Conservation (phyloP, 352 stramenopile species). For the Pythium rhizo-oryzae region DNA sequence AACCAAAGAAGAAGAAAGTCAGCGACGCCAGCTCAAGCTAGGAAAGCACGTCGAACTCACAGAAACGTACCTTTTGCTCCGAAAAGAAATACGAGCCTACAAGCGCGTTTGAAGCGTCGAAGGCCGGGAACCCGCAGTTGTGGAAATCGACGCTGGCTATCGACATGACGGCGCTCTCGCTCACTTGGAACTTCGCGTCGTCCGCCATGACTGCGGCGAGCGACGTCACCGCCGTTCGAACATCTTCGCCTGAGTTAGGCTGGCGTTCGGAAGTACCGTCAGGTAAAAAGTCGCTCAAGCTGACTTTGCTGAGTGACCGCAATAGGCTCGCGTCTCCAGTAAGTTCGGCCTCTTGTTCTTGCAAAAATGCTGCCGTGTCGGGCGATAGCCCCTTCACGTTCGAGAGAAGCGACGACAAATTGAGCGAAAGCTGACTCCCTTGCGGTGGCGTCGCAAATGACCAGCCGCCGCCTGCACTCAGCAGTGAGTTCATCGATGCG, state of each 20-base stretch:
- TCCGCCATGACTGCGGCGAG: conserved; percentile 39
- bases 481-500: conserved; percentile 28
- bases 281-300: conserved; percentile 47
- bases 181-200: conserved; percentile 35
- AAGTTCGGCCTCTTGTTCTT: conserved; percentile 63
- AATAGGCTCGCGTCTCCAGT: conserved; percentile 58
- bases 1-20: background rate
- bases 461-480: conserved; percentile 18
- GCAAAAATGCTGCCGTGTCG: conserved; percentile 54
- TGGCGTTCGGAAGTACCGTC: conserved; percentile 8
- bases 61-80: conserved; percentile 31
- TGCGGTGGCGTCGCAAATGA: conserved; percentile 22
- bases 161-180: conserved; percentile 32
- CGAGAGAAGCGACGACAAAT: conserved; percentile 55
- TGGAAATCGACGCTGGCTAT: conserved; percentile 62
- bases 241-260: conserved; percentile 1
- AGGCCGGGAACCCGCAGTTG: conserved; percentile 62
- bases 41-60: background rate
- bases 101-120: conserved; percentile 45
- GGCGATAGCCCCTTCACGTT: conserved; percentile 51
- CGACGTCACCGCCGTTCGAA: conserved; percentile 11
- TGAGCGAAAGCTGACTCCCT: conserved; percentile 32
- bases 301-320: conserved; percentile 57
- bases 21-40: background rate
- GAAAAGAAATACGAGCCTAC: conserved; percentile 67